A percentile compares a stretch with the other conserved stretches of the same genome.
These are phyloP conservation scores for Petasospora fabianii DNA, from an alignment of 1,139 yeast genomes.

Conservation along the genomic window DNA sequence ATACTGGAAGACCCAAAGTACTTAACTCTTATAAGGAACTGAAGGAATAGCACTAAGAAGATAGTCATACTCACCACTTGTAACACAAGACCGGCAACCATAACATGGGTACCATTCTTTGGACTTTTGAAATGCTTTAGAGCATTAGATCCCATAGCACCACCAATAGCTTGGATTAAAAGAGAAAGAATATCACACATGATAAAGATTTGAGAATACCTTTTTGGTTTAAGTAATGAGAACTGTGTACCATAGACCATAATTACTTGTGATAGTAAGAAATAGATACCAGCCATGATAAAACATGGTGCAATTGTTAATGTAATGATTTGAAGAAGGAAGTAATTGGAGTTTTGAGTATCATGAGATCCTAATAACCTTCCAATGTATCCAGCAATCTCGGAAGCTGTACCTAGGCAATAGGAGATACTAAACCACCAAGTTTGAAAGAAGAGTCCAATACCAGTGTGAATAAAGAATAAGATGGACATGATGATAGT, in stretches of 20 bases:
- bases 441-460: constrained; percentile 50
- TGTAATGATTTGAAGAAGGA: constrained; percentile 62
- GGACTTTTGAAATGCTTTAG: too few species aligned
- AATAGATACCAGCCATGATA: constrained; percentile 85
- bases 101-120: constrained; percentile 72
- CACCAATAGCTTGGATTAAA: constrained; percentile 79
- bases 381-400: constrained; percentile 69
- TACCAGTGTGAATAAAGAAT: constrained; percentile 35
- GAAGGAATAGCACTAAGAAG: constrained; percentile 55
- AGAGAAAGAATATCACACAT: constrained; percentile 65
- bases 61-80: constrained; percentile 74
- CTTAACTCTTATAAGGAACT: constrained; percentile 45
- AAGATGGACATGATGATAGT: constrained; percentile 45
- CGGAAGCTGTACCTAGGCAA: constrained; percentile 57
- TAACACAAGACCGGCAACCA: constrained; percentile 78
- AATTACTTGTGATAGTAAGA: constrained; percentile 67
- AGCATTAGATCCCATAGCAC: constrained; percentile 67
- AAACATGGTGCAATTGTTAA: constrained; percentile 86
- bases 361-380: constrained; percentile 47
- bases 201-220: constrained; percentile 68
- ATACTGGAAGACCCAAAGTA: background rate
- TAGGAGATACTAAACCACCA: constrained; percentile 74
- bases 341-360: constrained; percentile 36
- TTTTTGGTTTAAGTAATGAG: constrained; percentile 67
- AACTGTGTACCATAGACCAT: constrained; percentile 63